Evolutionary conservation across 169 alveolate genomes (phyloP), one percentile per base, ranked within the genome.

Genomic region (Plasmodium gonderi): DNA sequence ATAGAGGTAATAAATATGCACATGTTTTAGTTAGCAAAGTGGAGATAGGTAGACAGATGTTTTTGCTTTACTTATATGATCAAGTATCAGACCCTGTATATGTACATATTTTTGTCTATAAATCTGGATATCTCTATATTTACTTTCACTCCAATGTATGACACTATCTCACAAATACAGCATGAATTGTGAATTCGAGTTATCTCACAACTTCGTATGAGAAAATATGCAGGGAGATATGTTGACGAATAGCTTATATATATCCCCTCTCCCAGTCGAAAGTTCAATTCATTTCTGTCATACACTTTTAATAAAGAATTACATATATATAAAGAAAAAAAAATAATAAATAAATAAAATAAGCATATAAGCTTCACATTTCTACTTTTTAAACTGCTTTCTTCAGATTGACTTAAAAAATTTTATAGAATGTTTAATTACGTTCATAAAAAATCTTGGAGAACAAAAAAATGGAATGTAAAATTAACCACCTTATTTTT

Each of bases 401-500:
- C 38, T 60, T 42, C 64, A 77, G 75, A 36, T 47, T 60, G 87
- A 36, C 45, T 38, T n/a, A 17, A 64, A 77, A 20, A 0, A 5
- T 20, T 77, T 31, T 36, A 12, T 47, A 77, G 75, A 77, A 20
- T 31, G 36, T 20, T 33, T 65, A 36, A 77, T 26, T 45, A 4
- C 42, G 33, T 23, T 26, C 4, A 11, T 47, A n/a, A 11, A 77
- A 47, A 47, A 26, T n/a, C 47, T n/a, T 6, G 45, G 72, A 80
- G 69, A 77, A 36, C 14, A 47, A 23, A 77, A 67, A 77, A 77
- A 77, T 45, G 87, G 74, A 77, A 42, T 40, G 74, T 47, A 77
- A 45, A 44, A 36, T 40, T 9, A 8, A 75, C 64, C 36, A 42
- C 11, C 33, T 38, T 54, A 3, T 29, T 20, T 8, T n/a, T n/a